These are phyloP conservation scores for Colletotrichum musicola DNA, from an alignment of 2,329 filamentous ascomycete genomes.

Conservation along the genomic window DNA sequence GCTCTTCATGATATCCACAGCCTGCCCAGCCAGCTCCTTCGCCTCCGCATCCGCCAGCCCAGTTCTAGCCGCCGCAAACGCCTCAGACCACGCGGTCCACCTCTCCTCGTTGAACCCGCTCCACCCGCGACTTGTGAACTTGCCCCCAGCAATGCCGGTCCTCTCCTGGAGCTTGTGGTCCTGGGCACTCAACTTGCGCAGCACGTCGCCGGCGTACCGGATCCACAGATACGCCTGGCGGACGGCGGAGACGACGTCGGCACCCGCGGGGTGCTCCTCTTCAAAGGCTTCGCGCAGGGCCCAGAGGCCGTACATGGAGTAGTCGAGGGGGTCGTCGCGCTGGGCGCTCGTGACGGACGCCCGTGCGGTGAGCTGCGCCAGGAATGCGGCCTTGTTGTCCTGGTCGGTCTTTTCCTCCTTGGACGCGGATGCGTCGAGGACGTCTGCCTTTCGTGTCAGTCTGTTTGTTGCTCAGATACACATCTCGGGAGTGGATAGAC, in stretches of 20 bases:
- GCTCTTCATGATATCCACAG: constrained; percentile 24
- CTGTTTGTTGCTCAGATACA: background rate
- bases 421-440: constrained; percentile 37
- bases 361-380: constrained; percentile 44
- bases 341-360: constrained; percentile 15
- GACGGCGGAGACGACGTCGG: constrained; percentile 30
- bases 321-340: constrained; percentile 41
- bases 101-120: constrained; percentile 45
- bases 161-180: constrained; percentile 35
- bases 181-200: constrained; percentile 39
- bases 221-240: constrained; percentile 44
- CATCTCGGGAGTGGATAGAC: constrained; percentile 1
- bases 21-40: constrained; percentile 2
- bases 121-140: constrained; percentile 42
- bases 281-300: constrained; percentile 46
- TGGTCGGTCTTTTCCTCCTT: constrained; percentile 29
- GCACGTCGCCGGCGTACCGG: constrained; percentile 32
- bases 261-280: constrained; percentile 24
- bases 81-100: constrained; percentile 44
- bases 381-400: constrained; percentile 43
- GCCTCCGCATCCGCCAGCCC: constrained; percentile 4
- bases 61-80: constrained; percentile 25
- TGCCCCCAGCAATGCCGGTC: constrained; percentile 38
- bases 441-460: constrained; percentile 26
- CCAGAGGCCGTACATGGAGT: constrained; percentile 47